These are phyloP conservation scores for Pleurotus pulmonarius DNA, from an alignment of 768 basidiomycete species.

Conservation along the genomic window DNA sequence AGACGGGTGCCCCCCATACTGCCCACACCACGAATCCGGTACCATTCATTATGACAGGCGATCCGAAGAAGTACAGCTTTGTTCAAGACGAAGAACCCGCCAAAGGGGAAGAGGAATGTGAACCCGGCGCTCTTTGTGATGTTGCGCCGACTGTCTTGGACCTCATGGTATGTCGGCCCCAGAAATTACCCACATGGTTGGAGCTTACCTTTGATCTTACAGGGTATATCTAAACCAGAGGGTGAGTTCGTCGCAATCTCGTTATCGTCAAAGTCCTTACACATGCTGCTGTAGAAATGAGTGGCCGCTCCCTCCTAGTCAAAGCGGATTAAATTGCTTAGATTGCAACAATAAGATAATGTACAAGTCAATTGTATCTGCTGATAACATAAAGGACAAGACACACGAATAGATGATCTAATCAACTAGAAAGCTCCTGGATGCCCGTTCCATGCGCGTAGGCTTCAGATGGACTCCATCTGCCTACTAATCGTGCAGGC, in stretches of 20 bases:
- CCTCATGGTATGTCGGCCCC: conserved; percentile 43
- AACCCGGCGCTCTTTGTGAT: conserved; percentile 79
- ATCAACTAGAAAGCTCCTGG: background rate
- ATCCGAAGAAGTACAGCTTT: conserved; percentile 52
- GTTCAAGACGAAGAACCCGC: conserved; percentile 45
- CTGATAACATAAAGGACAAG: background rate
- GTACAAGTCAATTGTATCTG: background rate
- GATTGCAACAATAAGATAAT: background rate
- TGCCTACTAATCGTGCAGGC: background rate
- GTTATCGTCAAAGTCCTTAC: conserved; percentile 5
- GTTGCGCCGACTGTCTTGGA: conserved; percentile 88
- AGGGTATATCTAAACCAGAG: conserved; percentile 67
- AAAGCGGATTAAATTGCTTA: conserved; percentile 4
- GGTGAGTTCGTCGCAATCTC: conserved; percentile 35
- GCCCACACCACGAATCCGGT: conserved; percentile 90
- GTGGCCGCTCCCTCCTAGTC: conserved; percentile 52
- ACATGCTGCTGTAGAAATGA: conserved; percentile 43
- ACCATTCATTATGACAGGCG: conserved; percentile 84
- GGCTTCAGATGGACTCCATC: background rate
- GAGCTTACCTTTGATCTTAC: background rate
- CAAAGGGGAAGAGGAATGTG: conserved; percentile 45
- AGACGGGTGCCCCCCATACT: conserved; percentile 85
- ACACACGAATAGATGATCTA: background rate
- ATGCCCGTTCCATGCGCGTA: background rate
- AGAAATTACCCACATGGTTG: background rate